Percentiles rank a stretch among this genome's conserved stretches.
phyloP scores from a whole-genome alignment of 768 basidiomycete species.

The Russula griseocarnosa region DNA sequence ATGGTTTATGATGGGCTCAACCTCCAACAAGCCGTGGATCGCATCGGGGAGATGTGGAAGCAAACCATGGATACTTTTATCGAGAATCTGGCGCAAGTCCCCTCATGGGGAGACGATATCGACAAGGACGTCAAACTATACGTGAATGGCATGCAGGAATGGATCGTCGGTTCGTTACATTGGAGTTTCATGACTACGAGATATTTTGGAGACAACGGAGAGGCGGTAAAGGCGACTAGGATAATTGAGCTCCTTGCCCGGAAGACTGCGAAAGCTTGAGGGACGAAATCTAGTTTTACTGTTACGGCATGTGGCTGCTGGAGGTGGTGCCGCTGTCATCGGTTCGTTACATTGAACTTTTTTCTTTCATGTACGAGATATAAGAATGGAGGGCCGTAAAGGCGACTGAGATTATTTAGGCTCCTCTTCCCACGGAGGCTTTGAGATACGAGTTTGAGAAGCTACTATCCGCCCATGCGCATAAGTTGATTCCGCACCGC shows the following conservation, averaged over 20 bases:
- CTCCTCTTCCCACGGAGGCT: too few relatives aligned
- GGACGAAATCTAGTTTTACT: background rate
- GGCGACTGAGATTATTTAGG: too few relatives aligned
- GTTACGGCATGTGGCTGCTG: background rate
- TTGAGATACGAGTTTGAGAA: too few relatives aligned
- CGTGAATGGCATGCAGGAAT: constrained; percentile 66
- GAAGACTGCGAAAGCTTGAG: background rate
- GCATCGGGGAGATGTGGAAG: constrained; percentile 71
- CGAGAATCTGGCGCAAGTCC: constrained; percentile 44
- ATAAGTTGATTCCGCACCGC: too few relatives aligned
- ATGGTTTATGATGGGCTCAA: constrained; percentile 70
- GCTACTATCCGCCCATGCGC: too few relatives aligned
- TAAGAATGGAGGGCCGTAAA: too few relatives aligned
- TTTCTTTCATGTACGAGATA: too few relatives aligned
- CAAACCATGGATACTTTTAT: constrained; percentile 68
- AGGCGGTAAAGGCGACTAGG: constrained; percentile 50
- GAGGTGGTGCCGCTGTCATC: background rate
- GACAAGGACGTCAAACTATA: constrained; percentile 62
- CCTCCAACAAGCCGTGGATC: constrained; percentile 70
- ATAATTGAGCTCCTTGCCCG: constrained; percentile 54
- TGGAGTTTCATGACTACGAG: constrained; percentile 75
- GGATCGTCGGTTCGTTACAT: constrained; percentile 72
- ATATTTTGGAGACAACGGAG: constrained; percentile 64
- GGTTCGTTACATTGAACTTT: too few relatives aligned
- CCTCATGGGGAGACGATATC: constrained; percentile 67